phyloP scores from a whole-genome alignment of 495 filamentous ascomycete species.

The Xylaria palmicola region DNA sequence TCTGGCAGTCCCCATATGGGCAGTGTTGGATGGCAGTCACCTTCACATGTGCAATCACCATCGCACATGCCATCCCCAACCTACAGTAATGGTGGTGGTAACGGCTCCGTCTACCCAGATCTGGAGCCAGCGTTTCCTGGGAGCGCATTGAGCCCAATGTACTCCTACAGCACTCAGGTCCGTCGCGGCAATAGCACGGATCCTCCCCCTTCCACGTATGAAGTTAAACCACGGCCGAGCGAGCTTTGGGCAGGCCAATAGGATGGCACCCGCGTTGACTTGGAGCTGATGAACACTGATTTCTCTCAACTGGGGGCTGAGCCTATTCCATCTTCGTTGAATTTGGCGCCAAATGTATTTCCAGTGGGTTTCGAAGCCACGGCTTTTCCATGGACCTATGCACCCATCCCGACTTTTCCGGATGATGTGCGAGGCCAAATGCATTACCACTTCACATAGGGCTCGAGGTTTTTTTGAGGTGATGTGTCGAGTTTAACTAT shows the following conservation, averaged over 20 bases:
- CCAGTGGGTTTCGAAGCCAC: background rate
- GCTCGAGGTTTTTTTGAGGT: background rate
- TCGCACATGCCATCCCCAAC: constrained; percentile 65
- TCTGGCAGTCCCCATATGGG: constrained; percentile 72
- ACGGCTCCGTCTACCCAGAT: constrained; percentile 69
- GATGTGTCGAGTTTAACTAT: background rate
- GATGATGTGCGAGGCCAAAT: background rate
- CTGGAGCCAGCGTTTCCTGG: constrained; percentile 57
- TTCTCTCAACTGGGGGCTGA: background rate
- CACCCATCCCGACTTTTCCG: background rate
- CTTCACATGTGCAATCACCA: constrained; percentile 66
- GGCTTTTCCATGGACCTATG: background rate
- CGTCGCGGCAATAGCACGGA: constrained; percentile 70
- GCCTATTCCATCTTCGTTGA: background rate
- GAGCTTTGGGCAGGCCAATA: constrained; percentile 35
- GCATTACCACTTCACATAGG: background rate
- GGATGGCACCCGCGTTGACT: constrained; percentile 18
- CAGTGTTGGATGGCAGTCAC: constrained; percentile 71
- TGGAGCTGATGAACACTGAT: constrained; percentile 7
- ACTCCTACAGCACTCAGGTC: constrained; percentile 65
- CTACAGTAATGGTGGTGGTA: constrained; percentile 50
- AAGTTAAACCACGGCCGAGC: constrained; percentile 52
- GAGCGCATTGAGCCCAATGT: constrained; percentile 57
- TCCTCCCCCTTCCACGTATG: constrained; percentile 61
- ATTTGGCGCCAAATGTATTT: background rate